Conservation (phyloP, 2,329 filamentous ascomycete species). For the Chaetomiaceae sp. region DNA sequence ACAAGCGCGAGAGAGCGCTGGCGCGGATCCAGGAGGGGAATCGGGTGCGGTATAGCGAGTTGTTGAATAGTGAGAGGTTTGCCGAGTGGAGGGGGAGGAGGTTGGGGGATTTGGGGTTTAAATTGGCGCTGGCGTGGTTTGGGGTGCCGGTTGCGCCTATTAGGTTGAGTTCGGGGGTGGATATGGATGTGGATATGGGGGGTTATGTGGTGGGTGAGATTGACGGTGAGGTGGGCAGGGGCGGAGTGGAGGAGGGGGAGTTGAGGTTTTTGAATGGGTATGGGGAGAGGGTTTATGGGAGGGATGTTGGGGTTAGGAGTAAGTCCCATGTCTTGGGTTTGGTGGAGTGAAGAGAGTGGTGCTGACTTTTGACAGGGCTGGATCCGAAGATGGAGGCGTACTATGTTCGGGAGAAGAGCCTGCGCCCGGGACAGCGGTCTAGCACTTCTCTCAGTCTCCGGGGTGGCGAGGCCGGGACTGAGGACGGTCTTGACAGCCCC, state of each 20-base stretch:
- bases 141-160: conserved; percentile 43
- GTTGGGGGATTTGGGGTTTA: conserved; percentile 34
- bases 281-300: conserved; percentile 12
- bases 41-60: conserved; percentile 6
- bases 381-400: conserved; percentile 21
- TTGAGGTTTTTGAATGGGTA: conserved; percentile 24
- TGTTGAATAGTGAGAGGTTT: conserved; percentile 15
- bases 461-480: conserved; percentile 16
- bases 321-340: neutral
- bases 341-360: neutral
- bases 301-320: conserved; percentile 18
- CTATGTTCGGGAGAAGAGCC: neutral
- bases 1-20: conserved; percentile 11
- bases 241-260: neutral
- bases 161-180: conserved; percentile 21
- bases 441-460: conserved; percentile 8
- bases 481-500: neutral
- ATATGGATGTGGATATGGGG: conserved; percentile 13
- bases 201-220: conserved; percentile 17
- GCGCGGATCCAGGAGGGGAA: conserved; percentile 18
- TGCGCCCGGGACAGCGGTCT: neutral
- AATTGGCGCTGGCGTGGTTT: conserved; percentile 45
- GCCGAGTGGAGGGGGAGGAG: conserved; percentile 9
- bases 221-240: neutral
- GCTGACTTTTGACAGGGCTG: conserved; percentile 7